A percentile compares a stretch with the other conserved stretches of the same genome.
Conservation (phyloP, 371 early-diverging fungal genomes). For the Parasitella parasitica region DNA sequence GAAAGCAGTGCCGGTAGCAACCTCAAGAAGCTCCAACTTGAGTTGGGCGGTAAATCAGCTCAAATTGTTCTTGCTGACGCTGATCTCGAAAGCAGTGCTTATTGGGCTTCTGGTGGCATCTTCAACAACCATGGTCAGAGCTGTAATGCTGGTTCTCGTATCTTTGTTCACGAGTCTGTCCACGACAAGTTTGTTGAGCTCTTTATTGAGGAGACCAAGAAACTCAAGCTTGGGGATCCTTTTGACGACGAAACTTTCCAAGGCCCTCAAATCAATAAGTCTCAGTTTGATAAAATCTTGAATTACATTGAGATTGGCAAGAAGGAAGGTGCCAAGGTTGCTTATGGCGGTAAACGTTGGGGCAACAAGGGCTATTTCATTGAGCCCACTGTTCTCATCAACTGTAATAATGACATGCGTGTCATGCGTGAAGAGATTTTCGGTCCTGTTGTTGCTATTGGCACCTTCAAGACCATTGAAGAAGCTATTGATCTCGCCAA, state of each 20-base stretch:
- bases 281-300: constrained; percentile 75
- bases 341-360: constrained; percentile 67
- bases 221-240: constrained; percentile 59
- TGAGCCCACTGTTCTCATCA: constrained; percentile 74
- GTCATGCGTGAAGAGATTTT: constrained; percentile 86
- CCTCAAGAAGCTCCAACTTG: constrained; percentile 76
- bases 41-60: constrained; percentile 92
- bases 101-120: constrained; percentile 63
- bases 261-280: constrained; percentile 74
- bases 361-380: constrained; percentile 75
- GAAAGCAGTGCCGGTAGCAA: constrained; percentile 63
- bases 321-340: constrained; percentile 56
- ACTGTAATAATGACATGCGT: constrained; percentile 62
- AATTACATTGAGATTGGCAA: constrained; percentile 58
- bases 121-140: constrained; percentile 83
- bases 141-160: constrained; percentile 85
- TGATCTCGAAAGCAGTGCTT: constrained; percentile 73
- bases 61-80: constrained; percentile 84
- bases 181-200: constrained; percentile 64
- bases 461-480: constrained; percentile 72
- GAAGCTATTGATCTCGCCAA: constrained; percentile 79
- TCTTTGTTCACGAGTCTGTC: constrained; percentile 76
- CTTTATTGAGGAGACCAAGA: constrained; percentile 61
- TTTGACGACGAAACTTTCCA: constrained; percentile 55
- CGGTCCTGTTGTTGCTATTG: constrained; percentile 84